Conservation (phyloP, 176 grass and related monocot genomes). For the Musa troglodytarum region DNA sequence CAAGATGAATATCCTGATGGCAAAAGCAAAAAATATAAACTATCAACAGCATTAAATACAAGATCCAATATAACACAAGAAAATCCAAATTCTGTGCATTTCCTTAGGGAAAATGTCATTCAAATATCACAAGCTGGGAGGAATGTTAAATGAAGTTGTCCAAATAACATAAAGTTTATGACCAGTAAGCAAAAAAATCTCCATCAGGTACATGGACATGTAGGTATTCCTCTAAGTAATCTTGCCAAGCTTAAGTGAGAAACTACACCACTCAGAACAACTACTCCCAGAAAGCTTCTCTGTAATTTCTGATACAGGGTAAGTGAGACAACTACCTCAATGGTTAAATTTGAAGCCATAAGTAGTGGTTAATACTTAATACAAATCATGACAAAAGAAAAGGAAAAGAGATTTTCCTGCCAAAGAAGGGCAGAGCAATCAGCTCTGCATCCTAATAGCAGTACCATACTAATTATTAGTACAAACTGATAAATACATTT, state of each 20-base stretch:
- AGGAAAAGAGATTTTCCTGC: neutral
- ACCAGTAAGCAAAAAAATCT: neutral
- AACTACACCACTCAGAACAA: neutral
- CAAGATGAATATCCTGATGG: slow-evolving; percentile 73
- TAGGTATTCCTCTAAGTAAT: neutral
- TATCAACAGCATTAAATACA: neutral
- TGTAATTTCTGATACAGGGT: neutral
- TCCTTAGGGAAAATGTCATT: too few relatives aligned
- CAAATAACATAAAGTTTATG: neutral
- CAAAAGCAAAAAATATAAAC: neutral
- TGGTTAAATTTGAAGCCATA: too few relatives aligned
- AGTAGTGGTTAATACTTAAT: too few relatives aligned
- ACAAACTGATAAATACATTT: too few relatives aligned
- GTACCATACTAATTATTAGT: too few relatives aligned
- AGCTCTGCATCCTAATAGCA: too few relatives aligned
- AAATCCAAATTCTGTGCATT: neutral
- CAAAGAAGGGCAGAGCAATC: too few relatives aligned
- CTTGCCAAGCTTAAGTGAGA: slow-evolving; percentile 1
- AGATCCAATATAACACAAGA: neutral
- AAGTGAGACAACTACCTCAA: too few relatives aligned
- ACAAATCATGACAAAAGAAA: neutral
- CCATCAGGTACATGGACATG: neutral
- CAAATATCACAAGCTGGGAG: neutral
- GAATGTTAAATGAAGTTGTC: neutral
- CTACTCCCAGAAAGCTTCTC: neutral